Evolutionary conservation across 495 filamentous ascomycete genomes (phyloP).

Genomic region (Apiosordaria backusii): DNA sequence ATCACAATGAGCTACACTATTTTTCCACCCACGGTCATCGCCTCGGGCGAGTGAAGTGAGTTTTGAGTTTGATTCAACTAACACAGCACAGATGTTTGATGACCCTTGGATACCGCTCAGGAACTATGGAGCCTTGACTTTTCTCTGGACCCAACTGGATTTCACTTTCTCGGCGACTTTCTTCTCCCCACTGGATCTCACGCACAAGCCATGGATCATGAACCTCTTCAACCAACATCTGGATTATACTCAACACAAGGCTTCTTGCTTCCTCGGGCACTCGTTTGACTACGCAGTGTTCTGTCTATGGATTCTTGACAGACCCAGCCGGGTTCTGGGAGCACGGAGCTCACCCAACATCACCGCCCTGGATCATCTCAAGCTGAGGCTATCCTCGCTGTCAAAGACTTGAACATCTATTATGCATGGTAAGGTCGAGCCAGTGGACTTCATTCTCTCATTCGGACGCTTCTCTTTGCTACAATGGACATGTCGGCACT

Average conservation of each 20-base stretch:
- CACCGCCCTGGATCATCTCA: neutral
- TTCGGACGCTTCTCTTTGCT: neutral
- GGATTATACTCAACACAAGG: neutral
- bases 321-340: neutral
- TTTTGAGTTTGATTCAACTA: slow-evolving; percentile 19
- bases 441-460: neutral
- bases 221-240: slow-evolving; percentile 1
- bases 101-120: neutral
- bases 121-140: neutral
- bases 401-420: neutral
- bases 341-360: neutral
- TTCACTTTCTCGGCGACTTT: neutral
- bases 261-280: neutral
- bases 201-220: neutral
- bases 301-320: neutral
- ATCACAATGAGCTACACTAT: slow-evolving; percentile 30
- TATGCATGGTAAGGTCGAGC: neutral
- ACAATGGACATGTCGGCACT: neutral
- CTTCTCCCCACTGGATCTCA: neutral
- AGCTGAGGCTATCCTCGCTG: neutral
- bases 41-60: slow-evolving; percentile 11
- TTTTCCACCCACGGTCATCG: slow-evolving; percentile 14
- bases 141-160: neutral
- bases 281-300: neutral
- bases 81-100: slow-evolving; percentile 23